Conservation (phyloP, 1,284 basidiomycete species). For the Leccinum fallax region DNA sequence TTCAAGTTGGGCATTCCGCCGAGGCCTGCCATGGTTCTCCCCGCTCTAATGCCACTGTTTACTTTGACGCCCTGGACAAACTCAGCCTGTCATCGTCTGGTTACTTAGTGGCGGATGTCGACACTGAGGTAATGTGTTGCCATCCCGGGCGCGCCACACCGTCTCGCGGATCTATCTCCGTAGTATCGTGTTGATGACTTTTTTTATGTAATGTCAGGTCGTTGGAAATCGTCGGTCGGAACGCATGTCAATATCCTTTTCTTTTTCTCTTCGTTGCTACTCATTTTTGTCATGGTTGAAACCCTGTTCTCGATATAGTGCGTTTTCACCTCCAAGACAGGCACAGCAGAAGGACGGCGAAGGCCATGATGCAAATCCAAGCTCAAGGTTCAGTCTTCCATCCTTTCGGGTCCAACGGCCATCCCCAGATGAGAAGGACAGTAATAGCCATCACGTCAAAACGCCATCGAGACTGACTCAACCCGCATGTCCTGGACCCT, state of each 20-base stretch:
- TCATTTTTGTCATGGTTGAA: constrained; percentile 14
- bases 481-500: not conserved
- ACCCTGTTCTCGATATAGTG: constrained; percentile 14
- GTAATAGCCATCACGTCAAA: not conserved
- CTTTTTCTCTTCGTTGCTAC: constrained; percentile 3
- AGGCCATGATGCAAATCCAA: constrained; percentile 4
- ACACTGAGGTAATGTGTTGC: constrained; percentile 13
- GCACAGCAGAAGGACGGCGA: constrained; percentile 5
- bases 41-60: constrained; percentile 21
- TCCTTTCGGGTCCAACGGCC: constrained; percentile 25
- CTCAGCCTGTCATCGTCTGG: constrained; percentile 8
- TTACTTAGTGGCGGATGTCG: constrained; percentile 2
- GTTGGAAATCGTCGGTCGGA: constrained; percentile 14
- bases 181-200: constrained; percentile 11
- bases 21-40: constrained; percentile 3
- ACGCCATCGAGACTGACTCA: constrained; percentile 3
- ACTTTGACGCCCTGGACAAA: constrained; percentile 28
- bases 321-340: constrained; percentile 7
- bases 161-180: not conserved
- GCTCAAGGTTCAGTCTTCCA: constrained; percentile 22
- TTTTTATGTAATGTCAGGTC: constrained; percentile 10
- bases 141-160: not conserved
- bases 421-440: constrained; percentile 12
- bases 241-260: constrained; percentile 21
- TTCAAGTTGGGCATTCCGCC: constrained; percentile 1